A percentile compares a stretch with the other conserved stretches of the same genome.
Evolutionary conservation across 768 basidiomycete species (phyloP).

Genomic region (Termitomyces sp.): DNA sequence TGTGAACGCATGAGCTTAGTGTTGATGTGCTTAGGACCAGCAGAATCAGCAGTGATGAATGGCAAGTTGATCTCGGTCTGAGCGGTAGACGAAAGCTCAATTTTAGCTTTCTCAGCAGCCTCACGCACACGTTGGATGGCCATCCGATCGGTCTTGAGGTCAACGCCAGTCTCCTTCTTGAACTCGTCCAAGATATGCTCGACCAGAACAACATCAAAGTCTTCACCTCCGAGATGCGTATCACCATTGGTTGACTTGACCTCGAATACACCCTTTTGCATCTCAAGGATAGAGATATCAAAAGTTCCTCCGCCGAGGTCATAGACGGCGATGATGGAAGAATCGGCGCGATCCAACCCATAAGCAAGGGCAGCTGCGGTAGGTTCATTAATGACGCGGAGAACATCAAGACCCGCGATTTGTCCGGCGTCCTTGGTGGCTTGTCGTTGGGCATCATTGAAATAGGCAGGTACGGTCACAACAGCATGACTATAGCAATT

Average conservation of each 20-base stretch:
- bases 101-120: slow-evolving; percentile 99
- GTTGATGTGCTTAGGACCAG: slow-evolving; percentile 98
- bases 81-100: slow-evolving; percentile 89
- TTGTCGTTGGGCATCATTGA: slow-evolving; percentile 99
- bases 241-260: slow-evolving; percentile 99
- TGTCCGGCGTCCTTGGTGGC: slow-evolving; percentile 98
- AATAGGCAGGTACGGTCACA: slow-evolving; percentile 96
- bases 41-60: slow-evolving; percentile 95
- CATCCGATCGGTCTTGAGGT: slow-evolving; percentile 84
- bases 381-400: slow-evolving; percentile 98
- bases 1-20: slow-evolving; percentile 79
- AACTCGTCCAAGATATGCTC: slow-evolving; percentile 84
- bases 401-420: slow-evolving; percentile 95
- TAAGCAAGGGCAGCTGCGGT: slow-evolving; percentile 98
- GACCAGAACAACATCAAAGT: slow-evolving; percentile 90
- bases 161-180: slow-evolving; percentile 87
- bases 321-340: slow-evolving; percentile 91
- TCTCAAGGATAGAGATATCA: slow-evolving; percentile 98
- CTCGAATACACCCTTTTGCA: slow-evolving; percentile 99
- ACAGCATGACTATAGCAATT: slow-evolving; percentile 62
- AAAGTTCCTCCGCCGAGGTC: slow-evolving; percentile 98
- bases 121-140: slow-evolving; percentile 99
- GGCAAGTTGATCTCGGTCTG: slow-evolving; percentile 98
- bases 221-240: slow-evolving; percentile 94
- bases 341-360: slow-evolving; percentile 86